Evolutionary conservation across 306 rosid genomes (phyloP), one percentile per base, ranked within the genome.

Genomic region (Corylus avellana): DNA sequence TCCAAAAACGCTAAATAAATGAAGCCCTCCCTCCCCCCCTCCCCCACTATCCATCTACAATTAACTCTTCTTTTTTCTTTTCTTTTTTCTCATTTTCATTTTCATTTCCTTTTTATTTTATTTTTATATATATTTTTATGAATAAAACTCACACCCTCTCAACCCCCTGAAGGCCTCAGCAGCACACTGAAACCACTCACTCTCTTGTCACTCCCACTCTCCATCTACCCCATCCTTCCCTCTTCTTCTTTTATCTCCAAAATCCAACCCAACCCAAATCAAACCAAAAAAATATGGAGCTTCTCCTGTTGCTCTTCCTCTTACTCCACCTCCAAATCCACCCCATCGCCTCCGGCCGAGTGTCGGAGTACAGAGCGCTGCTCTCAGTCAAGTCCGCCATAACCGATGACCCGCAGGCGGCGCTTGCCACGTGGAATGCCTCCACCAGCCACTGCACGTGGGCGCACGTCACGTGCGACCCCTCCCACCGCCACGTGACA

Each of bases 401-500:
- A 46, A 57, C 90, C 82, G 86, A 82, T 29, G 84, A 89, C 78
- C 86, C 92, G 0, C 83, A 88, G 42, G 81, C 88, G 1, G 32
- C 70, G 32, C 95, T 95, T 42, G 57, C 97, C 69, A 75, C 92
- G 6, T 95, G 98, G 98, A 89, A 83, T 16, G 62, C 87, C 76
- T 71, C 91, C 48, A 84, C 92, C 50, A 12, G 42, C 35, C 85
- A 91, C 85, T 95, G 98, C 77, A 71, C 85, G 8, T 92, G 95
- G 92, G 2, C 27, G 8, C 97, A 95, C 12, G 89, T 95, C 67
- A 86, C 91, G 44, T 92, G 98, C 83, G 90, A 92, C 78, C 32
- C 27, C 29, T 0, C 80, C n/a, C 95, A 74, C 76, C 92, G 84
- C 5, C 97, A 85, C 78, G 97, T 95, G 70, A 82, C 70, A 5